Evolutionary conservation across 2,329 filamentous ascomycete species (phyloP), one percentile per base, ranked within the genome.

Genomic region (Aspergillus luchuensis): DNA sequence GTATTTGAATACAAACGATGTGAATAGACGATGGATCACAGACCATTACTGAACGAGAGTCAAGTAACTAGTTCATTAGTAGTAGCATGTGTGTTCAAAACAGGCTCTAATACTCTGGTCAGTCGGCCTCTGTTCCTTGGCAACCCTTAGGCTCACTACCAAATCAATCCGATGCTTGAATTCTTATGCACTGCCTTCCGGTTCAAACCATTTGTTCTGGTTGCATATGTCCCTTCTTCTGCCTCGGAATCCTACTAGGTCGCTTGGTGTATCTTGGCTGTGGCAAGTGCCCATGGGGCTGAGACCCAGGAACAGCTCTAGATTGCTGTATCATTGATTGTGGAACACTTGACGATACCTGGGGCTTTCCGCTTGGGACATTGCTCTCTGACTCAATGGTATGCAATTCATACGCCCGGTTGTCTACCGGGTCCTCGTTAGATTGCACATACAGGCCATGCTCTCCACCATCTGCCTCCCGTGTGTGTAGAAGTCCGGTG

Each of bases 391-490:
- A 10, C 11, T 30, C 47, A 17, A 30, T 50, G 10, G 6, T 33
- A 30, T 30, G 47, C 19, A 45, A 5, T n/a, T 47, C 23, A 30
- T 47, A 30, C 25, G 19, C 21, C 19, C 11, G 17, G n/a, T 23
- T 39, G 5, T 17, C n/a, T 39, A 47, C 38, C 23, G n/a, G 25
- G 13, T 47, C 17, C 39, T 55, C 52, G 25, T 13, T 64, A 72
- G 57, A 69, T 68, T 33, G 62, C 51, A 38, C 19, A 30, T n/a
- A n/a, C 17, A 36, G 36, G 6, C 28, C 17, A 36, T 13, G 23
- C 13, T 56, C 52, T 47, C 45, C 17, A 43, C 47, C 51, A 19
- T 62, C 58, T 11, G 45, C 10, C 17, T 56, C 49, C 38, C 2
- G 45, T 56, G 28, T 64, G 33, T 36, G 21, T 33, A 55, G 48